Base-by-base conservation (phyloP, 495 filamentous ascomycete genomes). In the Penicillium samsonianum region DNA sequence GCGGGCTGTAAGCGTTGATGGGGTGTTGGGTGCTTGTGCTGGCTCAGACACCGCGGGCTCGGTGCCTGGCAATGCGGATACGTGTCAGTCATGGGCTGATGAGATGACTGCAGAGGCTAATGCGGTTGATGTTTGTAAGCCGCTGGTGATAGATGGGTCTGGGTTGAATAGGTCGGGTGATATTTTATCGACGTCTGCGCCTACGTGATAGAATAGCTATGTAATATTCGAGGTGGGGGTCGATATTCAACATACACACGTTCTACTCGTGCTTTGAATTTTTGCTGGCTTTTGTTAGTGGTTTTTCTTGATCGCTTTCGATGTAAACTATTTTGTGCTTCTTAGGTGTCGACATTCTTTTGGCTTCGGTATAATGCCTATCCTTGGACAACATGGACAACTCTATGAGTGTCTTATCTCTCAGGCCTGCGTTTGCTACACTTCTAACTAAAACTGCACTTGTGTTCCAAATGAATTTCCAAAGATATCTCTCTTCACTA, bases 91-190 rank as follows among this genome's bases (percentile, higher is more conserved):
- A 12, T 53, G 50, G 50, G 50, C 50, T 31, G 50, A 53, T 16
- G 50, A 53, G 38, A 53, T 42, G 38, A 22, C 23, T 7, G 17
- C 26, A 0, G 33, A 43, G 10, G 10, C 23, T 9, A 64, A 60
- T 40, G 4, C 40, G 6, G 19, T 35, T 16, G 65, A 65, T 22
- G 54, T 45, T 25, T 62, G 57, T 38, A 65, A 65, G 47, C 75
- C 75, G 6, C 43, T 78, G 22, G 75, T 78, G 1, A 67, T 78
- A 19, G 75, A 78, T 60, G 75, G 75, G 11, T 76, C 73, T 23
- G 72, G 73, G 7, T 22, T 59, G 57, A 57, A 47, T 10, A 50
- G 22, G 51, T 61, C 60, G 31, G 58, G 60, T 44, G 58, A 57
- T 38, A 33, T 55, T 35, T 42, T 62, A 19, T 64, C 64, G 8